These are phyloP conservation scores for Phialocephala subalpina DNA, from an alignment of 2,329 filamentous ascomycete species.

Conservation along the genomic window DNA sequence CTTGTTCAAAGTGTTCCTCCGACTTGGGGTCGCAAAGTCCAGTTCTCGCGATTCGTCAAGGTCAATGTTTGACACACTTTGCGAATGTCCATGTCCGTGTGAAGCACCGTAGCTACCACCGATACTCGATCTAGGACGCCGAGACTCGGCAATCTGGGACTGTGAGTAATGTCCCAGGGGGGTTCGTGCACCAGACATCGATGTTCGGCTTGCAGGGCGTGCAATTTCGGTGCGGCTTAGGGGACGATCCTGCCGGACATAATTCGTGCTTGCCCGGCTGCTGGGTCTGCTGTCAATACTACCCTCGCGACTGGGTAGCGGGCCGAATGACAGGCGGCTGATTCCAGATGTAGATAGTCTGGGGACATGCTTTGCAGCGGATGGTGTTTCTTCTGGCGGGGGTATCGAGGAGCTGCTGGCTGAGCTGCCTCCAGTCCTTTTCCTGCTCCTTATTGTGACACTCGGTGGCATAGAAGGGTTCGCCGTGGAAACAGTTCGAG, in stretches of 20 bases:
- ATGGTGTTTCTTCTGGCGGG: conserved; percentile 41
- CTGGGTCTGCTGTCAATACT: conserved; percentile 38
- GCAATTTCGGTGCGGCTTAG: conserved; percentile 40
- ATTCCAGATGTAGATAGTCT: conserved; percentile 69
- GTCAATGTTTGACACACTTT: conserved; percentile 44
- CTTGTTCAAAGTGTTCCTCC: conserved; percentile 52
- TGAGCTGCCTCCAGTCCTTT: conserved; percentile 66
- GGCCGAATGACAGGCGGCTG: conserved; percentile 69
- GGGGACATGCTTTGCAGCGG: conserved; percentile 59
- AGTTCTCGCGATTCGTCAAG: conserved; percentile 40
- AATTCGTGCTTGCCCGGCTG: conserved; percentile 43
- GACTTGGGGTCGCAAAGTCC: conserved; percentile 52
- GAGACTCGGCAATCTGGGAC: conserved; percentile 40
- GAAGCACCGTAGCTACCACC: conserved; percentile 40
- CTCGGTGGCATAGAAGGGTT: conserved; percentile 60
- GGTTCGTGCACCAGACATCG: conserved; percentile 43
- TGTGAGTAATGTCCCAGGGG: conserved; percentile 46
- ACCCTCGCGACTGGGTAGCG: conserved; percentile 59
- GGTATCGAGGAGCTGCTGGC: conserved; percentile 38
- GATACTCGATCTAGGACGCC: conserved; percentile 43
- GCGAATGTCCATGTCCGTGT: conserved; percentile 44
- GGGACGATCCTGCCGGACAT: conserved; percentile 41
- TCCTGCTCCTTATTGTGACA: conserved; percentile 72
- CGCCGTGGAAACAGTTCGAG: conserved; percentile 58
- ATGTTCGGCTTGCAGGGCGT: conserved; percentile 43